Evolutionary conservation across 768 basidiomycete species (phyloP).

Genomic region (Mycena amicta): DNA sequence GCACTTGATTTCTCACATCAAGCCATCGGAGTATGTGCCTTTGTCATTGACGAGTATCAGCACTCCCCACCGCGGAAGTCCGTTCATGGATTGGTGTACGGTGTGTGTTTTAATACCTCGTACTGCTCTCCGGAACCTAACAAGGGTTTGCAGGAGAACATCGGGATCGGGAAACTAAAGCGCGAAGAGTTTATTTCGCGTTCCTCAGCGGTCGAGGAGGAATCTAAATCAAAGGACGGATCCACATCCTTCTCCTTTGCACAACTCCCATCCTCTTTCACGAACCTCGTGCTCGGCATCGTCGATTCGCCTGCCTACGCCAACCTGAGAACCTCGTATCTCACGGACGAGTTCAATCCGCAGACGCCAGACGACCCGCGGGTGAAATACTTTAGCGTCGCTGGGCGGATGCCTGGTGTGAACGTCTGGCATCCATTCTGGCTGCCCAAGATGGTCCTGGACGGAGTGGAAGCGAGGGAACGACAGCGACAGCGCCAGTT

Average conservation of each 20-base stretch:
- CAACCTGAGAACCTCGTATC: constrained; percentile 84
- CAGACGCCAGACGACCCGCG: constrained; percentile 73
- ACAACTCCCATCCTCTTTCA: constrained; percentile 79
- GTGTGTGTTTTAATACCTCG: constrained; percentile 57
- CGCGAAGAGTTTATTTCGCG: constrained; percentile 39
- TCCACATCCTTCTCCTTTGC: constrained; percentile 56
- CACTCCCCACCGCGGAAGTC: constrained; percentile 94
- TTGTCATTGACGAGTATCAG: constrained; percentile 86
- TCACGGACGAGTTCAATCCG: constrained; percentile 82
- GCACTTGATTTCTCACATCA: constrained; percentile 85
- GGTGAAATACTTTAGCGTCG: constrained; percentile 92
- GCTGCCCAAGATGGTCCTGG: constrained; percentile 93
- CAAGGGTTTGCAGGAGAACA: constrained; percentile 62
- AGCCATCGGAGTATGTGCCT: constrained; percentile 81
- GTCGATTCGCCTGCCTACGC: constrained; percentile 97
- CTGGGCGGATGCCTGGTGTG: constrained; percentile 68
- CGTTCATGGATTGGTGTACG: constrained; percentile 99
- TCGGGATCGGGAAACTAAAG: constrained; percentile 82
- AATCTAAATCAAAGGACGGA: too few relatives aligned
- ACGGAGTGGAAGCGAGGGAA: constrained; percentile 73
- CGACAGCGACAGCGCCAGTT: constrained; percentile 43
- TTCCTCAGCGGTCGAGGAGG: too few relatives aligned
- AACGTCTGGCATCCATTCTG: constrained; percentile 93
- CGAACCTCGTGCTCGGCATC: constrained; percentile 81
- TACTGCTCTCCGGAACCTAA: neutral